A percentile compares a stretch with the other conserved stretches of the same genome.
phyloP scores from a whole-genome alignment of 1,139 yeast genomes.

The Taphrina pruni region DNA sequence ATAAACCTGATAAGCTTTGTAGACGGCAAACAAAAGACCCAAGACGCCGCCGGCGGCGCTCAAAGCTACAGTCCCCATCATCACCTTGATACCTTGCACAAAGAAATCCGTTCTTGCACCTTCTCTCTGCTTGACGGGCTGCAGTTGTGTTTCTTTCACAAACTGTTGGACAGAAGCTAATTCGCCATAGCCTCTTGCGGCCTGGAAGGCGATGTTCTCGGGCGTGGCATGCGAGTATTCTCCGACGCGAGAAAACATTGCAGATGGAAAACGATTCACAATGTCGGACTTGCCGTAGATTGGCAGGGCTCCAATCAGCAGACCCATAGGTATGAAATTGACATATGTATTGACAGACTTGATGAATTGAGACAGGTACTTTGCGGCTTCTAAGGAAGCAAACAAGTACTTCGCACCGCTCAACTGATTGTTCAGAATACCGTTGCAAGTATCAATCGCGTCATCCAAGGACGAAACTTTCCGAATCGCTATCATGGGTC shows the following conservation, averaged over 20 bases:
- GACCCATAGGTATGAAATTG: conserved; percentile 1
- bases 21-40: background rate
- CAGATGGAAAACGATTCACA: background rate
- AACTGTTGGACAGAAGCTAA: background rate
- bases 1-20: background rate
- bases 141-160: background rate
- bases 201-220: too few species aligned
- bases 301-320: background rate
- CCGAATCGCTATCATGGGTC: background rate
- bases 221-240: background rate
- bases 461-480: background rate
- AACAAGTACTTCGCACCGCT: background rate
- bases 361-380: background rate
- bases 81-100: conserved; percentile 7
- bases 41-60: background rate
- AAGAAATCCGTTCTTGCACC: conserved; percentile 8
- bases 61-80: conserved; percentile 4
- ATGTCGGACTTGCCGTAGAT: background rate
- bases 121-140: background rate
- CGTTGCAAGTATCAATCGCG: background rate
- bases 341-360: background rate
- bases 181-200: background rate
- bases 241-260: background rate
- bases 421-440: background rate
- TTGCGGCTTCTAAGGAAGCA: background rate